These are phyloP conservation scores for Nannizzia gypsea DNA, from an alignment of 2,329 filamentous ascomycete species.

Conservation along the genomic window DNA sequence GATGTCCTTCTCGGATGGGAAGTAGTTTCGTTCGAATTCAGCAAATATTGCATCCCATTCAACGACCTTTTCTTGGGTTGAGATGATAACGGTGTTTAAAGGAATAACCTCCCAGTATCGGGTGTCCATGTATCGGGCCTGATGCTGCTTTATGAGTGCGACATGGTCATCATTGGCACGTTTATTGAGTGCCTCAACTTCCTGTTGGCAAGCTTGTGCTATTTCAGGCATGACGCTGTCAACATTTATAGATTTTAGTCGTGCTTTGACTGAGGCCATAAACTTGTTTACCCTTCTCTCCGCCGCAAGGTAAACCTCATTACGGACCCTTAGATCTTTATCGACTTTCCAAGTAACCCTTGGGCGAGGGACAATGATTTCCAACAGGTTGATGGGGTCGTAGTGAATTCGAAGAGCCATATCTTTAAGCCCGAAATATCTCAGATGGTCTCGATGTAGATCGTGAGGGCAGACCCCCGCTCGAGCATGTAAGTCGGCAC, in stretches of 20 bases:
- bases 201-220: conserved; percentile 64
- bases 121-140: conserved; percentile 82
- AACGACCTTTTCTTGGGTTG: conserved; percentile 83
- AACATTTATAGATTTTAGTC: conserved; percentile 78
- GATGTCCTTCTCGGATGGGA: conserved; percentile 92
- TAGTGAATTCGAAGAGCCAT: conserved; percentile 82
- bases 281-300: conserved; percentile 76
- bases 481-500: conserved; percentile 62
- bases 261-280: conserved; percentile 71
- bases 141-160: conserved; percentile 61
- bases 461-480: conserved; percentile 77
- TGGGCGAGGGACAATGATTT: conserved; percentile 82
- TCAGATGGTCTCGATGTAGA: conserved; percentile 79
- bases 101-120: conserved; percentile 97
- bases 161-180: conserved; percentile 75
- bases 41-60: conserved; percentile 87
- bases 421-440: conserved; percentile 83
- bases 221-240: conserved; percentile 86
- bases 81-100: conserved; percentile 74
- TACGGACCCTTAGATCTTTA: conserved; percentile 82
- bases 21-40: conserved; percentile 84
- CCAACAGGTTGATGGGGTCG: conserved; percentile 81
- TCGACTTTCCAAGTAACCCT: conserved; percentile 97
- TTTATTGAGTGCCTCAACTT: conserved; percentile 66
- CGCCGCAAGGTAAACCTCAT: conserved; percentile 71